Percentiles rank a stretch among this genome's conserved stretches.
phyloP scores from a whole-genome alignment of 2,329 filamentous ascomycete species.

The Taxawa tesnikishii region DNA sequence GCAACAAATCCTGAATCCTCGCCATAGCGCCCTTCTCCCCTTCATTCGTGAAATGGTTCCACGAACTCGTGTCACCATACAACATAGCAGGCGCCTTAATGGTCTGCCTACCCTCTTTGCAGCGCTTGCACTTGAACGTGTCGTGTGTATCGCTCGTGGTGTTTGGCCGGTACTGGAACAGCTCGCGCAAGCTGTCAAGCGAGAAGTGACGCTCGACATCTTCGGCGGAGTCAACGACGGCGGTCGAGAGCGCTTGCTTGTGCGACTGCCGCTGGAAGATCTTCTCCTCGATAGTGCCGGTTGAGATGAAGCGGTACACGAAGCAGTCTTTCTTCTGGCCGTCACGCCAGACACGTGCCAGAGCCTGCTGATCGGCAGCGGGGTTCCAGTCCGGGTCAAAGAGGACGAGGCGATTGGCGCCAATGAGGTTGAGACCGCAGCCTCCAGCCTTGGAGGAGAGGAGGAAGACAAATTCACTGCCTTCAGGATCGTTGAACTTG shows the following conservation, averaged over 20 bases:
- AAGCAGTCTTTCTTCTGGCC: slow-evolving; percentile 99
- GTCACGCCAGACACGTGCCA: slow-evolving; percentile 96
- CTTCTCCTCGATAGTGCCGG: slow-evolving; percentile 96
- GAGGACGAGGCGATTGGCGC: slow-evolving; percentile 83
- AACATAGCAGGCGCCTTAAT: slow-evolving; percentile 90
- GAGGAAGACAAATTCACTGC: slow-evolving; percentile 86
- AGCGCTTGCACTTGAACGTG: slow-evolving; percentile 96
- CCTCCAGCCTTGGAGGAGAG: slow-evolving; percentile 93
- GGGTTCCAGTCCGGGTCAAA: slow-evolving; percentile 97
- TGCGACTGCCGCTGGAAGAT: slow-evolving; percentile 98
- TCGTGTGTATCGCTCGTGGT: slow-evolving; percentile 93
- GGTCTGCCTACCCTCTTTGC: slow-evolving; percentile 66
- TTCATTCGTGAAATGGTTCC: slow-evolving; percentile 92
- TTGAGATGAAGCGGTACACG: slow-evolving; percentile 98
- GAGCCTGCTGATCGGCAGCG: slow-evolving; percentile 89
- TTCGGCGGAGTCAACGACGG: slow-evolving; percentile 90
- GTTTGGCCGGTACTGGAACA: slow-evolving; percentile 81
- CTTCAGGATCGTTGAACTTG: slow-evolving; percentile 90
- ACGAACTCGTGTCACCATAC: slow-evolving; percentile 97
- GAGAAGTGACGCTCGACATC: slow-evolving; percentile 97
- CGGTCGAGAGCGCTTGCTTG: slow-evolving; percentile 92
- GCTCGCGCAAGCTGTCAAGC: slow-evolving; percentile 75
- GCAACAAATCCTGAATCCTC: slow-evolving; percentile 77
- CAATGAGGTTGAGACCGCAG: slow-evolving; percentile 90
- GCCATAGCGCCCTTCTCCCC: slow-evolving; percentile 49